Conservation (phyloP, 2,329 filamentous ascomycete species). For the Knufia petricola region DNA sequence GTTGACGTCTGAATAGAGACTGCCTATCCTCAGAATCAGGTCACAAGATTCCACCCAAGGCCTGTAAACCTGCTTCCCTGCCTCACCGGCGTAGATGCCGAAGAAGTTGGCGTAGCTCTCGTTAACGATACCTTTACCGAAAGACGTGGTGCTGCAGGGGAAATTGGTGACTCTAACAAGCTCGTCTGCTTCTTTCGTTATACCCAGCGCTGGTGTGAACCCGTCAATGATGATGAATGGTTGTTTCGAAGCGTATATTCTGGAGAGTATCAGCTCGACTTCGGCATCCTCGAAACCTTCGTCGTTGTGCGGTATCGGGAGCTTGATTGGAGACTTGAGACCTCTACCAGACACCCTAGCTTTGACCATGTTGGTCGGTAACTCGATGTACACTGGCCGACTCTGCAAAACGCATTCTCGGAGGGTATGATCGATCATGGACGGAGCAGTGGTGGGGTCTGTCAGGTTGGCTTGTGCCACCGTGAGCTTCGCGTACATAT, state of each 20-base stretch:
- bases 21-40: slow-evolving; percentile 39
- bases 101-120: slow-evolving; percentile 40
- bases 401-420: slow-evolving; percentile 43
- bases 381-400: slow-evolving; percentile 47
- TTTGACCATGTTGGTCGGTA: slow-evolving; percentile 33
- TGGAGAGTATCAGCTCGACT: slow-evolving; percentile 27
- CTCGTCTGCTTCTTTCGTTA: slow-evolving; percentile 34
- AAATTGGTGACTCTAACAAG: slow-evolving; percentile 37
- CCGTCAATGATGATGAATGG: slow-evolving; percentile 47
- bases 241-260: slow-evolving; percentile 37
- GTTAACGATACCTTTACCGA: slow-evolving; percentile 44
- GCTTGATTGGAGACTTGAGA: slow-evolving; percentile 16
- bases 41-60: slow-evolving; percentile 36
- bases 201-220: slow-evolving; percentile 35
- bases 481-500: slow-evolving; percentile 43
- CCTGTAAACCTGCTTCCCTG: slow-evolving; percentile 30
- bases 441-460: slow-evolving; percentile 37
- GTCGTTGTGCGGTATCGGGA: slow-evolving; percentile 17
- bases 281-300: slow-evolving; percentile 22
- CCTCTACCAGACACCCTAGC: slow-evolving; percentile 13
- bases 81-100: slow-evolving; percentile 40
- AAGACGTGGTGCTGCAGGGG: slow-evolving; percentile 40
- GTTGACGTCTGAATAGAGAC: slow-evolving; percentile 41
- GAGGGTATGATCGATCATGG: slow-evolving; percentile 44
- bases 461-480: slow-evolving; percentile 41